These are phyloP conservation scores for Cercospora janseana DNA, from an alignment of 2,329 filamentous ascomycete genomes.

Conservation along the genomic window DNA sequence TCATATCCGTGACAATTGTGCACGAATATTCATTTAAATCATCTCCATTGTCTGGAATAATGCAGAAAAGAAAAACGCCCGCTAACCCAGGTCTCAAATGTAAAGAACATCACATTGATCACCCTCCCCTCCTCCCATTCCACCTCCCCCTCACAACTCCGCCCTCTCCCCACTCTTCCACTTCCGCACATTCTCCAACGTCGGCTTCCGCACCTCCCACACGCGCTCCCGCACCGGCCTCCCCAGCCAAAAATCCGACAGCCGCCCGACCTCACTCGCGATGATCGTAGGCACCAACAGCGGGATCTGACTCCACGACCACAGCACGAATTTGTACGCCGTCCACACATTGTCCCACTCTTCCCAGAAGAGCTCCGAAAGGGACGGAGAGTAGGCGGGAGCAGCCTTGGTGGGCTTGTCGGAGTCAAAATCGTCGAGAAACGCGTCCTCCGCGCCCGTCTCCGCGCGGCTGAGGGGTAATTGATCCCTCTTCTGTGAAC, in stretches of 20 bases:
- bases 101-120: neutral
- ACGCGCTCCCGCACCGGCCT: slow-evolving; percentile 55
- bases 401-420: slow-evolving; percentile 14
- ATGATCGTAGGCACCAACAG: slow-evolving; percentile 45
- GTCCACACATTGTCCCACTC: slow-evolving; percentile 65
- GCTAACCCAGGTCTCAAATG: no score
- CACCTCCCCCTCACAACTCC: no score
- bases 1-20: no score
- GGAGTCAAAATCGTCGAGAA: slow-evolving; percentile 33
- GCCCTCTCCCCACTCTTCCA: slow-evolving; percentile 30
- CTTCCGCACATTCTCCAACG: slow-evolving; percentile 4
- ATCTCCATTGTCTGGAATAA: no score
- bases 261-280: slow-evolving; percentile 53
- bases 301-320: slow-evolving; percentile 60
- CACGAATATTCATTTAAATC: no score
- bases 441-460: no score
- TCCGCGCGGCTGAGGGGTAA: no score
- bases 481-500: no score
- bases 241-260: slow-evolving; percentile 65
- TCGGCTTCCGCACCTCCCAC: slow-evolving; percentile 55
- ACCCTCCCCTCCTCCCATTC: neutral
- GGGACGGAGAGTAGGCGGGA: slow-evolving; percentile 37
- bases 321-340: slow-evolving; percentile 65
- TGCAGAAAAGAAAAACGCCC: no score
- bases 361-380: slow-evolving; percentile 58